Evolutionary conservation across 495 filamentous ascomycete genomes (phyloP).

Genomic region (Pseudoneurospora amorphoporcata): DNA sequence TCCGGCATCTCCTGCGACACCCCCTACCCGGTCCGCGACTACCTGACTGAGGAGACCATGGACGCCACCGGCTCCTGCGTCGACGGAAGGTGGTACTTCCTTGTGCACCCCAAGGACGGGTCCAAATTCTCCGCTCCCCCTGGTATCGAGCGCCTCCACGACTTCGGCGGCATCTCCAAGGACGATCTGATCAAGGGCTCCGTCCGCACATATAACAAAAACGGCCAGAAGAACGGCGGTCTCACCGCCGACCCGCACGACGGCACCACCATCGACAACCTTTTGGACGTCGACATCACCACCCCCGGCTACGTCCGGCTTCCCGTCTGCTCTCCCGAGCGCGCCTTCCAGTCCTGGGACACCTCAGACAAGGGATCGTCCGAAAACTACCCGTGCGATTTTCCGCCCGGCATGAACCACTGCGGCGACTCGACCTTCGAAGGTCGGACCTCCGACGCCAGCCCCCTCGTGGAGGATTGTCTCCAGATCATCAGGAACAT

Average conservation of each 20-base stretch:
- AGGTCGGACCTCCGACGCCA: neutral
- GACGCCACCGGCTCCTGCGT: constrained; percentile 14
- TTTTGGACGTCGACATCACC: constrained; percentile 17
- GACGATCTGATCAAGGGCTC: constrained; percentile 19
- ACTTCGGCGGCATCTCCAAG: constrained; percentile 16
- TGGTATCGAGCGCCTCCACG: constrained; percentile 15
- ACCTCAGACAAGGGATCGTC: neutral
- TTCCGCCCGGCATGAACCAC: neutral
- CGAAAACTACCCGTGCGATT: neutral
- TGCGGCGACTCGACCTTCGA: neutral
- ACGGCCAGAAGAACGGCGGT: constrained; percentile 22
- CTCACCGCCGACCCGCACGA: constrained; percentile 10
- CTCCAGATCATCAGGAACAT: neutral
- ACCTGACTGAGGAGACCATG: constrained; percentile 12
- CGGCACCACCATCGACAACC: constrained; percentile 7
- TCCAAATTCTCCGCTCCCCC: constrained; percentile 10
- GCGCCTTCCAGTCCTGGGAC: constrained; percentile 14
- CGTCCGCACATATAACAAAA: constrained; percentile 19
- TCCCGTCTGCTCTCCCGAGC: constrained; percentile 22
- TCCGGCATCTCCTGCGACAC: constrained; percentile 18
- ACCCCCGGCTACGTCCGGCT: constrained; percentile 22
- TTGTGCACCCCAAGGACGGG: constrained; percentile 14
- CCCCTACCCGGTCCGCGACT: constrained; percentile 11
- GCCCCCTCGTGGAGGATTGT: neutral
- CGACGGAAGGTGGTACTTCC: constrained; percentile 21